Evolutionary conservation across 169 alveolate genomes (phyloP).

Genomic region (Eimeria maxima): DNA sequence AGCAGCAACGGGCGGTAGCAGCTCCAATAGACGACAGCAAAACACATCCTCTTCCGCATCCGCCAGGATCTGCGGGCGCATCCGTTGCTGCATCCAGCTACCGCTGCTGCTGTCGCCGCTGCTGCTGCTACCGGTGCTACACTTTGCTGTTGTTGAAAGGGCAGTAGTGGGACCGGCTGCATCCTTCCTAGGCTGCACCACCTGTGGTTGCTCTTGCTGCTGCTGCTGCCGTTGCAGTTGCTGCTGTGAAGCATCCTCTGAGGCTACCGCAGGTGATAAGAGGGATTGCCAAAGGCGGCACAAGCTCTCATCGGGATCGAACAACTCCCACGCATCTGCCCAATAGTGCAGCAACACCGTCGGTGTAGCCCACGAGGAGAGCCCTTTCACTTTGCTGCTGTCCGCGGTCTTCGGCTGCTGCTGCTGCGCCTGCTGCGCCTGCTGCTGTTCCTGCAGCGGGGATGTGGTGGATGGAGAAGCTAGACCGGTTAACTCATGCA

Average conservation of each 20-base stretch:
- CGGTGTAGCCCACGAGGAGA: slow-evolving; percentile 65
- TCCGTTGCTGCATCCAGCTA: slow-evolving; percentile 10
- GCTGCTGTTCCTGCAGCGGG: not conserved
- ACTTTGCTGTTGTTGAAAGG: not conserved
- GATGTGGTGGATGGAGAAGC: not conserved
- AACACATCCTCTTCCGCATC: slow-evolving; percentile 62
- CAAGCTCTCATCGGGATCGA: not conserved
- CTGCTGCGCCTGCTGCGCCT: slow-evolving; percentile 24
- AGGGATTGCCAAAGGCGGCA: slow-evolving; percentile 22
- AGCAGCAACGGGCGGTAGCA: slow-evolving; percentile 26
- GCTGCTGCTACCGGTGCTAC: not conserved
- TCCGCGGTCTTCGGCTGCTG: not conserved
- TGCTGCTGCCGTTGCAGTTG: slow-evolving; percentile 42
- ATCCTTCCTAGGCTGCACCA: not conserved
- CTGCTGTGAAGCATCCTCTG: not conserved
- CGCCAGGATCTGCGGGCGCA: not conserved
- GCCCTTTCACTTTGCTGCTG: slow-evolving; percentile 47
- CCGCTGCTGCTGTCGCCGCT: slow-evolving; percentile 3
- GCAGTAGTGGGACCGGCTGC: not conserved
- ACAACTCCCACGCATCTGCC: slow-evolving; percentile 26
- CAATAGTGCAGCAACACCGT: slow-evolving; percentile 43
- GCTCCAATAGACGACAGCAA: not conserved
- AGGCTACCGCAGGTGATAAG: slow-evolving; percentile 29
- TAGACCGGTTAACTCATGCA: slow-evolving; percentile 10
- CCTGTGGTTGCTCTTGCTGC: not conserved